These are phyloP conservation scores for Exophiala sideris DNA, from an alignment of 2,329 filamentous ascomycete species.

Conservation along the genomic window DNA sequence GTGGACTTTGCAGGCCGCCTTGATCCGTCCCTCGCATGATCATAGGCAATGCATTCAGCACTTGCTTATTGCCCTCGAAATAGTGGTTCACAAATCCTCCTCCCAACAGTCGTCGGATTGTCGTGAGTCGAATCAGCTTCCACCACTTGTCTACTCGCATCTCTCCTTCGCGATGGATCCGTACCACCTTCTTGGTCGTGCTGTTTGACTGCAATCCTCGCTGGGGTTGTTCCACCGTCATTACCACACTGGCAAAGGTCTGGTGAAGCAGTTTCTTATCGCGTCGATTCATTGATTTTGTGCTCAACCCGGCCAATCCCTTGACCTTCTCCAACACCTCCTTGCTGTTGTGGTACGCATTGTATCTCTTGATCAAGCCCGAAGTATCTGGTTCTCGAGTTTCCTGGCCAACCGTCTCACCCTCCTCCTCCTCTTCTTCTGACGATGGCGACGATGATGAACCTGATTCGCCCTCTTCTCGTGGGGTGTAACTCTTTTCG, in stretches of 20 bases:
- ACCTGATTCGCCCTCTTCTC: slow-evolving; percentile 54
- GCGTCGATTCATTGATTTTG: slow-evolving; percentile 62
- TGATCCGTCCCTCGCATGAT: slow-evolving; percentile 32
- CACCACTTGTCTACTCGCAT: slow-evolving; percentile 70
- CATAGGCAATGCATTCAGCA: slow-evolving; percentile 57
- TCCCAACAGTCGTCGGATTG: slow-evolving; percentile 58
- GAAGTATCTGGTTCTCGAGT: slow-evolving; percentile 33
- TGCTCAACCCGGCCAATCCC: slow-evolving; percentile 58
- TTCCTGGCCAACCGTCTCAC: slow-evolving; percentile 43
- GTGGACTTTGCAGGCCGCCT: slow-evolving; percentile 25
- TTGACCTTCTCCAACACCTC: slow-evolving; percentile 59
- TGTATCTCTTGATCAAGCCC: slow-evolving; percentile 60
- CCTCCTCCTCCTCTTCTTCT: slow-evolving; percentile 44
- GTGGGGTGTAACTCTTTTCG: slow-evolving; percentile 64
- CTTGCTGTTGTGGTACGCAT: slow-evolving; percentile 62
- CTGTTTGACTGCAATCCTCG: slow-evolving; percentile 65
- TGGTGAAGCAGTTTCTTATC: slow-evolving; percentile 65
- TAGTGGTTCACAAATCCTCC: slow-evolving; percentile 63
- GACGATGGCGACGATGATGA: slow-evolving; percentile 31
- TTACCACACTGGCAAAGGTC: slow-evolving; percentile 64
- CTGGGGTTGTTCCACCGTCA: slow-evolving; percentile 63
- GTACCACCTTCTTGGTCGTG: slow-evolving; percentile 60
- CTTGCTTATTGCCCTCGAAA: slow-evolving; percentile 56
- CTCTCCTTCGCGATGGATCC: slow-evolving; percentile 56
- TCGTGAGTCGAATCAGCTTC: slow-evolving; percentile 64